Percentiles rank a stretch among this genome's conserved stretches.
These are phyloP conservation scores for Fusarium mangiferae DNA, from an alignment of 2,329 filamentous ascomycete genomes.

Conservation along the genomic window DNA sequence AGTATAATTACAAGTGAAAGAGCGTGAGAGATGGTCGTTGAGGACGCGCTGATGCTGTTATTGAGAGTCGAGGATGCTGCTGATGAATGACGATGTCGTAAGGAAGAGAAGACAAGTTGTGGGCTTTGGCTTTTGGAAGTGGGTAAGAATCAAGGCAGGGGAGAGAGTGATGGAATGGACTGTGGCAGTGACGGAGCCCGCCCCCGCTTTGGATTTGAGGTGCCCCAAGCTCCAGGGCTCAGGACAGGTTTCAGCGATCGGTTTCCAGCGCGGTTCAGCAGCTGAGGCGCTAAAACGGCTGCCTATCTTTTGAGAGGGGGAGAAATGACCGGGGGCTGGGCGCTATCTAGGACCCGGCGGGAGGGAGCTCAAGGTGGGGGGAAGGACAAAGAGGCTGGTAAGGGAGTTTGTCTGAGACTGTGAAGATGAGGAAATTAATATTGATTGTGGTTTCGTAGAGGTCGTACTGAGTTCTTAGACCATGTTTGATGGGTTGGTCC, in stretches of 20 bases:
- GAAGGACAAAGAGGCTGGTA: conserved; percentile 15
- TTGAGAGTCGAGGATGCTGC: conserved; percentile 12
- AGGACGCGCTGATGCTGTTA: not conserved
- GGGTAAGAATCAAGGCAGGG: conserved; percentile 33
- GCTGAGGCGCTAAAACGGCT: conserved; percentile 24
- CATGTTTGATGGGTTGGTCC: not conserved
- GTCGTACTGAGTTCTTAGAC: not conserved
- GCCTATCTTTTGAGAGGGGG: conserved; percentile 16
- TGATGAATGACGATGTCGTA: conserved; percentile 31
- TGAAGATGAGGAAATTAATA: not conserved
- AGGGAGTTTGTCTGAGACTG: conserved; percentile 18
- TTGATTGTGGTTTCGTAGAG: not conserved
- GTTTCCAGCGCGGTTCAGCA: conserved; percentile 16
- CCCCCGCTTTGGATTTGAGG: conserved; percentile 23
- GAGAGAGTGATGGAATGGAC: conserved; percentile 25
- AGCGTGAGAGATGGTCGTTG: not conserved
- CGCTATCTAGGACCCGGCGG: conserved; percentile 5
- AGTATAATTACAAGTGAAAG: not conserved
- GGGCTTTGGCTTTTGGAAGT: conserved; percentile 18
- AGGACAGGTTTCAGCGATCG: conserved; percentile 26
- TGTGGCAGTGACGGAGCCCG: conserved; percentile 35
- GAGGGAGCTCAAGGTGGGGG: conserved; percentile 25
- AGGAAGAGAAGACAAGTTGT: conserved; percentile 29
- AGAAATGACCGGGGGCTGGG: conserved; percentile 4
- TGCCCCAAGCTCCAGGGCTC: conserved; percentile 32